phyloP scores from a whole-genome alignment of 345 rosid genomes.

The Gossypium bickii region DNA sequence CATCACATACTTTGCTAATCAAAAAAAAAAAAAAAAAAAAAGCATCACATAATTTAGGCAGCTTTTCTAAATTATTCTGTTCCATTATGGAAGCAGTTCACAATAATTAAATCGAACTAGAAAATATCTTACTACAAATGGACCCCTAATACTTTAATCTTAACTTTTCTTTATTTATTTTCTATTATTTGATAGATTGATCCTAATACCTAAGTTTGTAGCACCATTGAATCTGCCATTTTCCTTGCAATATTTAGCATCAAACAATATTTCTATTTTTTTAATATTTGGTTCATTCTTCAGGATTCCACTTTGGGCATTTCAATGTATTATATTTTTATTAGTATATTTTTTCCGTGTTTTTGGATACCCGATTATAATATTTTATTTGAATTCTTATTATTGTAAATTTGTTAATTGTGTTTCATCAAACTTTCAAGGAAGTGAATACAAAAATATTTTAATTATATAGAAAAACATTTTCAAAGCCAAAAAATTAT shows the following conservation, averaged over 20 bases:
- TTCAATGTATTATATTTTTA: not conserved
- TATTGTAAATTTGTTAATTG: no score
- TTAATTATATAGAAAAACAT: no score
- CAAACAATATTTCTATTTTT: not conserved
- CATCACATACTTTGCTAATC: not conserved
- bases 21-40: no score
- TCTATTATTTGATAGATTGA: not conserved
- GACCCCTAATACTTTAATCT: not conserved
- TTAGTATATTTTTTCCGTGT: not conserved
- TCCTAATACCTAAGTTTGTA: not conserved
- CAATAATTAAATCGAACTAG: not conserved
- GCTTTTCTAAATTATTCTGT: not conserved
- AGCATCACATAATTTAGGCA: not conserved
- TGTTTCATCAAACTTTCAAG: no score
- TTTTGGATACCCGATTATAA: no score
- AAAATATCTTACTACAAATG: constrained; percentile 8
- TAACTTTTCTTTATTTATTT: no score
- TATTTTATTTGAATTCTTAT: no score
- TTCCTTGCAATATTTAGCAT: not conserved
- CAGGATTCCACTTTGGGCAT: not conserved
- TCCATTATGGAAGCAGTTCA: not conserved
- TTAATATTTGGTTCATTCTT: not conserved
- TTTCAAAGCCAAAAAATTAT: no score
- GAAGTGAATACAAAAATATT: no score
- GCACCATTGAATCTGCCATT: constrained; percentile 1